Base-by-base conservation (phyloP, 495 filamentous ascomycete species). In the Aspergillus funiculosus region DNA sequence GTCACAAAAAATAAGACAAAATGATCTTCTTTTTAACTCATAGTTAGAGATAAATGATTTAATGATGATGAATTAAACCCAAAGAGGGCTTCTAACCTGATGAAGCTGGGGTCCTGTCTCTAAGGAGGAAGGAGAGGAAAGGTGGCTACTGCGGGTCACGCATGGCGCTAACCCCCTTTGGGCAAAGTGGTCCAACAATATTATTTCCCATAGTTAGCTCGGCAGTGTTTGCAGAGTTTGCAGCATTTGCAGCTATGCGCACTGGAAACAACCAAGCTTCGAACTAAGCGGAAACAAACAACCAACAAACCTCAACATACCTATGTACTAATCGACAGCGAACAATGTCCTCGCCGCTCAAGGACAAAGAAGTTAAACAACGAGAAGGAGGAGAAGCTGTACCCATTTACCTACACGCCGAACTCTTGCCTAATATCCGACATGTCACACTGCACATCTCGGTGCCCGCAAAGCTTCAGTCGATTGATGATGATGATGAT, bases 371-470 rank as follows among this genome's bases (percentile, higher is more conserved):
- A 4, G 20, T n/a, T 2, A 41, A 14, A 14, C 25, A 41, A 4
- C 8, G 32, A 19, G 10, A 13, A n/a, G n/a, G 17, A 24, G 40
- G 10, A 11, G 21, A 22, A 17, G 29, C n/a, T 13, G 17, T 38
- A 1, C 24, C 53, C 5, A 41, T 80, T 14, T 66, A 72, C 37
- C 70, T 95, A 14, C 90, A 96, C 58, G 88, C 90, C 11, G 92
- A 98, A 72, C 77, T 92, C 0, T 75, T 96, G 4, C 73, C 81
- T 47, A 88, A 95, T 58, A 94, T 98, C 53, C 81, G 83, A 9
- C 86, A 90, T 61, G 74, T 94, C 32, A 86, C 85, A 3, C 67
- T 94, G 14, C 83, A 81, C 47, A 79, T 82, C 4, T 80, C 81
- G 0, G 69, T 92, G 2, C 71, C 75, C 10, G 74, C 75, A 2